A percentile compares a stretch with the other conserved stretches of the same genome.
These are phyloP conservation scores for Geotrichum carabidarum DNA, from an alignment of 1,139 yeast genomes.

Conservation along the genomic window DNA sequence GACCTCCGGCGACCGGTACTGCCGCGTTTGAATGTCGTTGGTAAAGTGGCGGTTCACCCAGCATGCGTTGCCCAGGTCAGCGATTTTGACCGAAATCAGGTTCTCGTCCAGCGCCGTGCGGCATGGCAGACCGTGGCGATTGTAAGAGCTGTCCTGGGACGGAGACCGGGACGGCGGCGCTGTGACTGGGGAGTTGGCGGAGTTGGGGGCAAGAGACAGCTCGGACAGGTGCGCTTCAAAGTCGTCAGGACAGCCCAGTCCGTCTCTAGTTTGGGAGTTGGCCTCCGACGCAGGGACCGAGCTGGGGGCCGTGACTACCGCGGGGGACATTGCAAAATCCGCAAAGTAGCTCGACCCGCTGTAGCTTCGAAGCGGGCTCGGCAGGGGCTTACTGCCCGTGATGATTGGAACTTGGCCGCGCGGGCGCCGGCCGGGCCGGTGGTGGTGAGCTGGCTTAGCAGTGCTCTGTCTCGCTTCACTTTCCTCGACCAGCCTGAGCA, in stretches of 20 bases:
- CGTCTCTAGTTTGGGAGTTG: constrained; percentile 8
- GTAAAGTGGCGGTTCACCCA: constrained; percentile 70
- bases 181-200: not conserved
- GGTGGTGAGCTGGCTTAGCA: not conserved
- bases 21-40: constrained; percentile 80
- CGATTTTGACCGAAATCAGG: constrained; percentile 57
- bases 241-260: not conserved
- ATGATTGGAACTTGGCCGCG: constrained; percentile 71
- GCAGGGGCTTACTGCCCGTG: constrained; percentile 82
- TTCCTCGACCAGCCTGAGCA: constrained; percentile 54
- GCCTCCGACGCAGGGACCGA: constrained; percentile 8
- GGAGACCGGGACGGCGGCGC: constrained; percentile 16
- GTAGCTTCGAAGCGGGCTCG: constrained; percentile 56
- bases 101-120: constrained; percentile 36
- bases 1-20: constrained; percentile 79
- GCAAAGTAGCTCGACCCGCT: constrained; percentile 26
- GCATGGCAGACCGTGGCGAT: constrained; percentile 9
- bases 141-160: constrained; percentile 11
- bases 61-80: constrained; percentile 85
- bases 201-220: not conserved
- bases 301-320: constrained; percentile 15
- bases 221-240: constrained; percentile 3
- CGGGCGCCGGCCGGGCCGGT: constrained; percentile 34
- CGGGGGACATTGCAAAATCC: constrained; percentile 27
- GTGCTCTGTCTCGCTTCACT: constrained; percentile 34